phyloP scores from a whole-genome alignment of 768 basidiomycete species.

The Mycena galericulata region DNA sequence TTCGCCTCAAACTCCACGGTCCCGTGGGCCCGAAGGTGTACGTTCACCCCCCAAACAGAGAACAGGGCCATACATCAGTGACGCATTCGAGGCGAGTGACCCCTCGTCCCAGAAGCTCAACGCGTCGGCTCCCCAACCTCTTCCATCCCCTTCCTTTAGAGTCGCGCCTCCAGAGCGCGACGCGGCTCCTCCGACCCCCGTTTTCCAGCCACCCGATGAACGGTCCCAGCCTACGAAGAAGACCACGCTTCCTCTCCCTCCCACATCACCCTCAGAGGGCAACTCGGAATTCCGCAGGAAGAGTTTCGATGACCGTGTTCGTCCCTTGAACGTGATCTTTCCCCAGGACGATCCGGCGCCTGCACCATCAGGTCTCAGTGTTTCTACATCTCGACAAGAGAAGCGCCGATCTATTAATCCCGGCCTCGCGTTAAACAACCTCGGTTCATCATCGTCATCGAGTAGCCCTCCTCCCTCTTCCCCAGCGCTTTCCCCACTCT shows the following conservation, averaged over 20 bases:
- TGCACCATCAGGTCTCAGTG: constrained; percentile 44
- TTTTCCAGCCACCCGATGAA: constrained; percentile 32
- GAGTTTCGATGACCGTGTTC: constrained; percentile 60
- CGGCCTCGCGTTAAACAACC: constrained; percentile 51
- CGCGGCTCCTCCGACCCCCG: constrained; percentile 24
- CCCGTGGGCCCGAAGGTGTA: constrained; percentile 26
- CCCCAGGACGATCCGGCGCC: constrained; percentile 42
- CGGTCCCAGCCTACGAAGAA: constrained; percentile 48
- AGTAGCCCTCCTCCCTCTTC: constrained; percentile 37
- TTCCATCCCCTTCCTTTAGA: constrained; percentile 56
- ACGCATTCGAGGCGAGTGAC: constrained; percentile 50
- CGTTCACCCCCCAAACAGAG: constrained; percentile 47
- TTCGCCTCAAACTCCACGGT: constrained; percentile 20
- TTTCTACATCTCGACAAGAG: constrained; percentile 52
- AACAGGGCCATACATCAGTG: constrained; percentile 48
- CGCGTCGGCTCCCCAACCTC: constrained; percentile 41
- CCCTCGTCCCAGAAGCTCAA: constrained; percentile 27
- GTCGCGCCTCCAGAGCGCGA: constrained; percentile 52
- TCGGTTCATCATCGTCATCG: constrained; percentile 40
- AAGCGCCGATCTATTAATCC: constrained; percentile 66
- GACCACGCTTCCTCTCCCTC: constrained; percentile 55
- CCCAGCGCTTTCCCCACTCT: constrained; percentile 47
- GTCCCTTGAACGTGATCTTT: constrained; percentile 54
- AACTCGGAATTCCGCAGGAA: constrained; percentile 48
- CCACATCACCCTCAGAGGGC: constrained; percentile 31